phyloP scores from a whole-genome alignment of 2,329 filamentous ascomycete genomes.

The Xenosphaeropsis pyriputrescens region DNA sequence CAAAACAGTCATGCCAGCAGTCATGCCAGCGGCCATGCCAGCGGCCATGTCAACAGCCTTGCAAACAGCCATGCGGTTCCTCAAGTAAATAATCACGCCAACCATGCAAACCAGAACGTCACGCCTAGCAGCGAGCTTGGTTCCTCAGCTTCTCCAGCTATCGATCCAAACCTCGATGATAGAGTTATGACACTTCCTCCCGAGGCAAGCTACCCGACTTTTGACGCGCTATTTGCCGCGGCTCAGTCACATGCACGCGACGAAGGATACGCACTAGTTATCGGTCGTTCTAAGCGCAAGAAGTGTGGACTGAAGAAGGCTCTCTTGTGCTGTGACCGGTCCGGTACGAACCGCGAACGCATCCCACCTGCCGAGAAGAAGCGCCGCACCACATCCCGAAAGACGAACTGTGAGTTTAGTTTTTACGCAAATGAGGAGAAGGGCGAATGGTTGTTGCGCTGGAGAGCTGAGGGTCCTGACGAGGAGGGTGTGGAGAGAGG shows the following conservation, averaged over 20 bases:
- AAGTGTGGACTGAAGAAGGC: slow-evolving; percentile 54
- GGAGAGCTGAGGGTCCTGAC: slow-evolving; percentile 33
- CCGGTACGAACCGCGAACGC: slow-evolving; percentile 45
- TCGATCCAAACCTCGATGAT: no score
- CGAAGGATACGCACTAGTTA: slow-evolving; percentile 53
- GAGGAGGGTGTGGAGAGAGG: slow-evolving; percentile 7
- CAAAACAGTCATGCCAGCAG: no score
- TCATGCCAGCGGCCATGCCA: no score
- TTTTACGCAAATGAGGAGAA: slow-evolving; percentile 55
- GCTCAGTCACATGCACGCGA: slow-evolving; percentile 51
- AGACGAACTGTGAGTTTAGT: slow-evolving; percentile 55
- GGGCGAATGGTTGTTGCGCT: slow-evolving; percentile 52
- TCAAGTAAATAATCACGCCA: no score
- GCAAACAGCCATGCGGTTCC: no score
- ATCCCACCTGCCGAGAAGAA: slow-evolving; percentile 30
- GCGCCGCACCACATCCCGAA: slow-evolving; percentile 51
- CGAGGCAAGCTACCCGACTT: slow-evolving; percentile 47
- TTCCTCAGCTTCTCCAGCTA: no score
- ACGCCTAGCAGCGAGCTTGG: no score
- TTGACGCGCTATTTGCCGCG: slow-evolving; percentile 49
- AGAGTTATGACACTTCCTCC: slow-evolving; percentile 27
- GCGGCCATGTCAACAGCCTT: no score
- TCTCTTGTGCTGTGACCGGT: slow-evolving; percentile 50
- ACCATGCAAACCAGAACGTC: no score
- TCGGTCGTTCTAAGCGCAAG: slow-evolving; percentile 49